A percentile compares a stretch with the other conserved stretches of the same genome.
Conservation (phyloP, 495 filamentous ascomycete genomes). For the Penicillium canescens region DNA sequence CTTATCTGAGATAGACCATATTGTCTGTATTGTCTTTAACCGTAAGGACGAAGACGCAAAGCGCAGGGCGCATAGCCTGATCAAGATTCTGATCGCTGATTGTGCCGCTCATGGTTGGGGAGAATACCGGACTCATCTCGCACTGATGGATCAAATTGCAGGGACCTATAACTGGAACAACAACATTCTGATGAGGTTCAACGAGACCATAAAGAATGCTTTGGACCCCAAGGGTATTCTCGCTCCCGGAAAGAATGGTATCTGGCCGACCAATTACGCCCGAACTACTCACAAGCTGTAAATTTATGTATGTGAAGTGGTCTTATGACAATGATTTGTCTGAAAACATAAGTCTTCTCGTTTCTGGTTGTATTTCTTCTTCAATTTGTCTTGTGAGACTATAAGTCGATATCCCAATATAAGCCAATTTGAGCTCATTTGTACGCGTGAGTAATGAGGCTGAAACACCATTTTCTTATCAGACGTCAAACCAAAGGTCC, state of each 20-base stretch:
- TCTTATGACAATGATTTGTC: no score
- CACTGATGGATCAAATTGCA: slow-evolving; percentile 57
- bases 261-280: slow-evolving; percentile 42
- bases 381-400: no score
- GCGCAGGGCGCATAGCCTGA: slow-evolving; percentile 39
- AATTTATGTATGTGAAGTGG: no score
- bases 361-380: no score
- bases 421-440: no score
- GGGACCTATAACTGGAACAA: slow-evolving; percentile 58
- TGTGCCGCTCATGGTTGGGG: slow-evolving; percentile 53
- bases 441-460: no score
- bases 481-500: no score
- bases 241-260: slow-evolving; percentile 55
- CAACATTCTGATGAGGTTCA: slow-evolving; percentile 50
- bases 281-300: no score
- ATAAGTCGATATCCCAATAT: no score
- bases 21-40: slow-evolving; percentile 58
- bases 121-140: slow-evolving; percentile 59
- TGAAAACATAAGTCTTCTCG: no score
- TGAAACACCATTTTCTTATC: no score
- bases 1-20: slow-evolving; percentile 34
- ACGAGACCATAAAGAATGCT: slow-evolving; percentile 56
- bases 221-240: slow-evolving; percentile 61
- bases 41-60: slow-evolving; percentile 37
- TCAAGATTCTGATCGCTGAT: slow-evolving; percentile 45